phyloP scores from a whole-genome alignment of 2,329 filamentous ascomycete genomes.

The Trichoderma sp. region DNA sequence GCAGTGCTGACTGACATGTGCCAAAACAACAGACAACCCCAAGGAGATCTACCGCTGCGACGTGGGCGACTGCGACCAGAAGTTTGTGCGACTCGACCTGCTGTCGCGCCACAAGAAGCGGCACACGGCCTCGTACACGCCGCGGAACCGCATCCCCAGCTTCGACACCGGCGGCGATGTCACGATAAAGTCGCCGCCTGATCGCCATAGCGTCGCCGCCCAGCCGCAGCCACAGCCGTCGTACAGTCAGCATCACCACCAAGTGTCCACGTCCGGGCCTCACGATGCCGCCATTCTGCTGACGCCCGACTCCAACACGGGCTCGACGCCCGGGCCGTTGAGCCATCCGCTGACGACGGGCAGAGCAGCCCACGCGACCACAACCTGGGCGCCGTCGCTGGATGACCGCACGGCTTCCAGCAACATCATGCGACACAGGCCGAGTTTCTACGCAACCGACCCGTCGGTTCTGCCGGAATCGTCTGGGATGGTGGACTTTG shows the following conservation, averaged over 20 bases:
- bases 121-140: slow-evolving; percentile 60
- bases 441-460: slow-evolving; percentile 44
- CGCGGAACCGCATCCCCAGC: slow-evolving; percentile 55
- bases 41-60: slow-evolving; percentile 81
- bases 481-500: slow-evolving; percentile 40
- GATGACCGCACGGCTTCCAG: slow-evolving; percentile 40
- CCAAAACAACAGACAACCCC: slow-evolving; percentile 65
- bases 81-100: slow-evolving; percentile 79
- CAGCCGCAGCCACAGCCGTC: slow-evolving; percentile 16
- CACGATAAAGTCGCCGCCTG: slow-evolving; percentile 5
- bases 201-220: neutral
- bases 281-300: slow-evolving; percentile 53
- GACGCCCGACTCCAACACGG: slow-evolving; percentile 46
- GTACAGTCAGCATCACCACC: slow-evolving; percentile 27
- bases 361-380: slow-evolving; percentile 27
- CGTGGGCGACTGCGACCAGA: slow-evolving; percentile 72
- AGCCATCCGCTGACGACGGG: slow-evolving; percentile 32
- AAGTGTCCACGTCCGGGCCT: slow-evolving; percentile 43
- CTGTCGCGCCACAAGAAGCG: slow-evolving; percentile 70
- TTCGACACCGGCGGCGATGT: slow-evolving; percentile 46
- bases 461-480: slow-evolving; percentile 40
- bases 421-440: slow-evolving; percentile 45
- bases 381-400: slow-evolving; percentile 40
- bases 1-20: slow-evolving; percentile 24
- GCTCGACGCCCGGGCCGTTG: slow-evolving; percentile 36